Evolutionary conservation across 306 rosid genomes (phyloP), one percentile per base, ranked within the genome.

Genomic region (Trifolium pratense): DNA sequence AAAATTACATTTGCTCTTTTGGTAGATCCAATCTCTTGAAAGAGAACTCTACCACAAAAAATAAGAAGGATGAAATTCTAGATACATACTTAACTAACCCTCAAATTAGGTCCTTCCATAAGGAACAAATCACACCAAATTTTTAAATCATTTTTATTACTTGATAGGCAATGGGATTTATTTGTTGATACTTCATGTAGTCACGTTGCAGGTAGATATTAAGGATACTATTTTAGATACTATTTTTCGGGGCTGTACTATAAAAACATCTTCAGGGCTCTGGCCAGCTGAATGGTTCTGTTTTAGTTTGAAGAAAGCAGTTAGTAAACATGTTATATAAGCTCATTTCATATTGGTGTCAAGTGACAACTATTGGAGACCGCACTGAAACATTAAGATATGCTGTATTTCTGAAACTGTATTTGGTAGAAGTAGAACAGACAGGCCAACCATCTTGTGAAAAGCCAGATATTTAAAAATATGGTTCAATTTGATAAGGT

Each of bases 301-400:
- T 63, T 62, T 51, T 78, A 60, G 36, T 26, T 70, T 78, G 42
- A 31, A 32, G 39, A 25, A 71, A 42, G 11, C 39, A 29, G 49
- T 53, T 78, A 63, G 68, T 31, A 71, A 31, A 62, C 62, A 78
- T 67, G 65, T 62, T 42, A 48, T 58, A 17, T 65, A 5, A 32
- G 67, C 64, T 72, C 10, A 12, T 43, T 55, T 66, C 49, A 52
- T 66, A 25, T 29, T 15, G 37, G 60, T 26, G 12, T 36, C 42
- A 37, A 16, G 20, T 64, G 52, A 51, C 65, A 75, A 32, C 43
- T 46, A 16, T 43, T 32, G 48, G 52, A 45, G 53, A 32, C 16
- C 36, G 3, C 60, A 40, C 59, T 75, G 58, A 37, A 75, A 21
- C 68, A 18, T 56, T 55, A 42, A 59, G 45, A 59, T 23, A 26